Evolutionary conservation across 2,329 filamentous ascomycete species (phyloP).

Genomic region (Calonectria crousiana): DNA sequence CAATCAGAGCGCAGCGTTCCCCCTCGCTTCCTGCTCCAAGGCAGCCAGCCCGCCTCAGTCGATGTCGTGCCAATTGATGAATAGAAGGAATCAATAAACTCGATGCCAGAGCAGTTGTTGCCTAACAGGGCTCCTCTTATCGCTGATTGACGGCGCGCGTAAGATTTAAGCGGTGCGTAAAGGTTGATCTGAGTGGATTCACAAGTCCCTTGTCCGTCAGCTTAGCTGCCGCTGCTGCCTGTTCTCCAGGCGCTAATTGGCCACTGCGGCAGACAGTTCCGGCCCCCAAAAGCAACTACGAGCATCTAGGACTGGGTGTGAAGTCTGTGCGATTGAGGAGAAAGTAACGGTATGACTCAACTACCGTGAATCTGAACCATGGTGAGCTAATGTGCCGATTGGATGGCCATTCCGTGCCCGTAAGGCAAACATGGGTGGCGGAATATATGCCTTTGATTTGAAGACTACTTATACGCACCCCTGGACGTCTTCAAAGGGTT

Average conservation of each 20-base stretch:
- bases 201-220: background rate
- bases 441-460: background rate
- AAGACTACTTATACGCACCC: background rate
- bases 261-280: background rate
- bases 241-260: background rate
- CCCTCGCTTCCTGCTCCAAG: background rate
- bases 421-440: background rate
- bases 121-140: background rate
- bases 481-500: background rate
- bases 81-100: background rate
- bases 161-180: conserved; percentile 1
- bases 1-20: background rate
- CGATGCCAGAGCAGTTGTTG: background rate
- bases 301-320: background rate
- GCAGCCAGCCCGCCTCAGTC: background rate
- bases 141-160: background rate
- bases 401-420: background rate
- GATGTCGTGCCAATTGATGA: background rate
- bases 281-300: background rate
- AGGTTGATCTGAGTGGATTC: background rate
- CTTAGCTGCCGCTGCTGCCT: conserved; percentile 1
- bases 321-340: background rate
- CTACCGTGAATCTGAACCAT: background rate
- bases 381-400: background rate
- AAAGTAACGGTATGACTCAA: background rate